phyloP scores from a whole-genome alignment of 2,329 filamentous ascomycete species.

The Pseudopyricularia cyperi region DNA sequence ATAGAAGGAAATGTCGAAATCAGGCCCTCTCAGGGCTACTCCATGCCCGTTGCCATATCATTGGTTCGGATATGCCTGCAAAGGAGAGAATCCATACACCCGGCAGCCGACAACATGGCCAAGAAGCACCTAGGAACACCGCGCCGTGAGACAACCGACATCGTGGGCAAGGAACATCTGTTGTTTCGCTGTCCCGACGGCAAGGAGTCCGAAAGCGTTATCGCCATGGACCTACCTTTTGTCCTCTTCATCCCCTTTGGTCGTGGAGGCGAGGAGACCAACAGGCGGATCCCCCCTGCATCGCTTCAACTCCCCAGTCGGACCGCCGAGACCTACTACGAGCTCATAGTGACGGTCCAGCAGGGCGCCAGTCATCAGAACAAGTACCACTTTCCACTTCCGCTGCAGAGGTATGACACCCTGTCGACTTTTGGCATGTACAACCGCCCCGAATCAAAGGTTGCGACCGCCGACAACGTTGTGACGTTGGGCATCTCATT shows the following conservation, averaged over 20 bases:
- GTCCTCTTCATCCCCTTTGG: conserved; percentile 96
- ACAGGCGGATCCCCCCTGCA: conserved; percentile 79
- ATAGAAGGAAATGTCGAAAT: conserved; percentile 98
- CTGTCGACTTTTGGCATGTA: conserved; percentile 99
- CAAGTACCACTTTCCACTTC: conserved; percentile 84
- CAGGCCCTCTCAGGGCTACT: conserved; percentile 70
- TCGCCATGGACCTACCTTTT: conserved; percentile 95
- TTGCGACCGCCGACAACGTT: conserved; percentile 76
- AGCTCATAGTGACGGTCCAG: conserved; percentile 90
- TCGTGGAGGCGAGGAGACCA: conserved; percentile 78
- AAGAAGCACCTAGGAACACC: conserved; percentile 86
- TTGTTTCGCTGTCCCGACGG: conserved; percentile 77
- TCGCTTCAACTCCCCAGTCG: conserved; percentile 82
- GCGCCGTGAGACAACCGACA: conserved; percentile 78
- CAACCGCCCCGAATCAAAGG: conserved; percentile 83
- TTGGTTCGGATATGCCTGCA: conserved; percentile 90
- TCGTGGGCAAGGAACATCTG: conserved; percentile 91
- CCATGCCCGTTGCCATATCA: conserved; percentile 80
- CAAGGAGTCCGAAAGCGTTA: conserved; percentile 74
- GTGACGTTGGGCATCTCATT: conserved; percentile 86
- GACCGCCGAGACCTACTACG: conserved; percentile 94
- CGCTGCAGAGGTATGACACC: conserved; percentile 87
- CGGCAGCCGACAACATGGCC: conserved; percentile 83
- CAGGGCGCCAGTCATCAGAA: conserved; percentile 78
- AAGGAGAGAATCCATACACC: conserved; percentile 90